Conservation (phyloP, 2,329 filamentous ascomycete genomes). For the Colletotrichum sp. region DNA sequence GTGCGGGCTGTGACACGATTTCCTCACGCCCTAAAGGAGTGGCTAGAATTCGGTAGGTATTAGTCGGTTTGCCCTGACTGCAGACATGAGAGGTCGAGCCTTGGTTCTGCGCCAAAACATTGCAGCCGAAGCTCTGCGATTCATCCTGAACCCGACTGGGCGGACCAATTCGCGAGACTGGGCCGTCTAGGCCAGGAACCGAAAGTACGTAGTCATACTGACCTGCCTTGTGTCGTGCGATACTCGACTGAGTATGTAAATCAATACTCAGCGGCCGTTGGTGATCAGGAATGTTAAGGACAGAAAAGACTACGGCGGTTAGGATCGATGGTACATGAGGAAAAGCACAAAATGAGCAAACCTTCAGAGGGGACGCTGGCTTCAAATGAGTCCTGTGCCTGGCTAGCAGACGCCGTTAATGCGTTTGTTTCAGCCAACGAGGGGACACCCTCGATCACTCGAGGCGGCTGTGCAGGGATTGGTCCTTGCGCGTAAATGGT, state of each 20-base stretch:
- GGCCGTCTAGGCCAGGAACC: slow-evolving; percentile 33
- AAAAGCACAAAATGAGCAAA: neutral
- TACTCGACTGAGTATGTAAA: neutral
- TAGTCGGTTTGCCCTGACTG: slow-evolving; percentile 31
- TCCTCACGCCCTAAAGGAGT: slow-evolving; percentile 40
- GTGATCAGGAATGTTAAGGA: neutral
- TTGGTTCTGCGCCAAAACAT: slow-evolving; percentile 48
- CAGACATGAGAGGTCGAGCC: slow-evolving; percentile 25
- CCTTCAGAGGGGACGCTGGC: slow-evolving; percentile 7
- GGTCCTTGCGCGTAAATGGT: slow-evolving; percentile 12
- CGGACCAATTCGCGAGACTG: slow-evolving; percentile 8
- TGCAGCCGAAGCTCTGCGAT: slow-evolving; percentile 56
- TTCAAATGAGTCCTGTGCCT: slow-evolving; percentile 5
- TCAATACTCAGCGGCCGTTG: neutral
- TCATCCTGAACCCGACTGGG: neutral
- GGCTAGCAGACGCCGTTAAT: neutral
- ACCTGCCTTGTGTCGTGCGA: slow-evolving; percentile 50
- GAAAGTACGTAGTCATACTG: slow-evolving; percentile 57
- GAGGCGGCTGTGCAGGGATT: neutral
- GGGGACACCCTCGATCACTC: slow-evolving; percentile 8
- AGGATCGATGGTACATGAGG: neutral
- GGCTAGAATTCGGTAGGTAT: slow-evolving; percentile 53
- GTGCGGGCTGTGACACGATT: neutral
- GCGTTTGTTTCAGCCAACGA: slow-evolving; percentile 12
- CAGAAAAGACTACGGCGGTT: neutral